Base-by-base conservation (phyloP, 2,329 filamentous ascomycete species). In the Penicillium sp. region DNA sequence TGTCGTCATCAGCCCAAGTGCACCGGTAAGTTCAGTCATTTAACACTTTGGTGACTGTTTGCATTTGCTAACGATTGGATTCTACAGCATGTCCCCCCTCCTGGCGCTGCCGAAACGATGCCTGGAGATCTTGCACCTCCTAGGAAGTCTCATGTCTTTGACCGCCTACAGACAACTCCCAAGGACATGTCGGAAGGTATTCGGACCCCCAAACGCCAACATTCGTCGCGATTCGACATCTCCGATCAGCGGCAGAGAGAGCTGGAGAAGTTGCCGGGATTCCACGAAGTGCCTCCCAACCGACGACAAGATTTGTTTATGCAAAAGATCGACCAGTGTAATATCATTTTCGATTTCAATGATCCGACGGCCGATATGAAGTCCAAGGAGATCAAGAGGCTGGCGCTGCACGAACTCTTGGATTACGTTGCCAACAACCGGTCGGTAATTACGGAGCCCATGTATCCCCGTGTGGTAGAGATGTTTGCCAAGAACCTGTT, bases 401-500 rank as follows among this genome's bases (percentile, higher is more conserved):
- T 99, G 64, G 94, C 94, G 40, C 82, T 99, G 42, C 94, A 99
- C 73, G 94, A 99, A 74, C 82, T 99, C 59, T 84, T 99, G 61
- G 94, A 99, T 75, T 99, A 99, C 72, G 94, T 99, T 55, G 93
- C 94, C 67, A 97, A 97, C 77, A 99, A 99, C 74, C 86, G 94
- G 66, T 93, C 96, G 69, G 94, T 99, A 71, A 99, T 99, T 69
- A 97, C 92, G 3, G 94, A 99, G 74, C 91, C 92, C 53, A 99
- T 99, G 94, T 99, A 99, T 69, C 94, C 94, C 35, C 88, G 91
- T 58, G 94, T 99, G 26, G 94, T 99, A 33, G 93, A 97, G 65
- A 99, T 99, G 94, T 99, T 99, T 74, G 88, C 90, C 72, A 99
- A 97, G 83, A 99, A 99, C 72, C 79, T 99, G 43, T 99, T 99